Base-by-base conservation (phyloP, 2,329 filamentous ascomycete species). In the Clarireedia homoeocarpa region DNA sequence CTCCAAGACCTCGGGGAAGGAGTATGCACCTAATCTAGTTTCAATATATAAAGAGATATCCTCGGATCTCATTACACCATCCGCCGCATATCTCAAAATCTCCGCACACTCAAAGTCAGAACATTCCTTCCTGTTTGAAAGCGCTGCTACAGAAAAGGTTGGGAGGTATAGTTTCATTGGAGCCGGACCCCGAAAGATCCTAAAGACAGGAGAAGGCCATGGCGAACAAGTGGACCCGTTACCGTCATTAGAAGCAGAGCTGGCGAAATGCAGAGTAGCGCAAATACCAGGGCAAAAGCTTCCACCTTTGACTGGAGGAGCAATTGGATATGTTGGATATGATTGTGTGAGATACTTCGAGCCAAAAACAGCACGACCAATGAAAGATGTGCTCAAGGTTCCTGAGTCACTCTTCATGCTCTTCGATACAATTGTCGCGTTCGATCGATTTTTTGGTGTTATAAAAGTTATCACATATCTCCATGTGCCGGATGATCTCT, bases 311-410 rank as follows among this genome's bases (percentile, higher is more conserved):
- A 89, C 89, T 0, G 94, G 91, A 42, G 94, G 94, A 50, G 94
- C 91, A 12, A 90, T 99, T 66, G 94, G 94, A 58, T 99, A 97
- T 71, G 90, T 97, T 5, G 91, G 91, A 53, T 99, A 99, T 69
- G 94, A 99, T 71, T 99, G 94, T 71, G 89, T 99, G 66, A 85
- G 86, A 68, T 97, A 97, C 74, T 99, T 99, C 65, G 94, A 99
- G 77, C 94, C 94, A 59, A 95, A 91, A 79, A 97, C 94, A n/a
- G 85, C 85, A 26, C 82, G 91, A 50, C 83, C 89, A 2, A 83
- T 96, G 77, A 86, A 94, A 72, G 94, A 99, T 72, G 81, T 95
- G 30, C 79, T 97, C 23, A 76, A 86, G 58, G 89, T 97, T 44
- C 94, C 94, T 0, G 94, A 99, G 77, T 91, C 89, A 58, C 77